Conservation (phyloP, 2,329 filamentous ascomycete species). For the Sarocladiaceae sp. region DNA sequence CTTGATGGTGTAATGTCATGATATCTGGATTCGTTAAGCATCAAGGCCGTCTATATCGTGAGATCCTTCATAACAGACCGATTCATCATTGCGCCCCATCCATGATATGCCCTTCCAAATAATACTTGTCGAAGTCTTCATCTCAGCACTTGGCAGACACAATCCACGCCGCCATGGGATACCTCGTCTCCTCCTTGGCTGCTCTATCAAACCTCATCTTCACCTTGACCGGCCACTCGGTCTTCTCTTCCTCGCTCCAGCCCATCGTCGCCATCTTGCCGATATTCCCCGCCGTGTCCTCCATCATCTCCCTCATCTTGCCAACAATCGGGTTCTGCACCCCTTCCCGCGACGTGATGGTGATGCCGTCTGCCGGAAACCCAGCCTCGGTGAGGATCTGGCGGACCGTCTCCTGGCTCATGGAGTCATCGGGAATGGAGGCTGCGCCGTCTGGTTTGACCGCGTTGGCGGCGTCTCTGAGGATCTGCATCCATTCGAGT, state of each 20-base stretch:
- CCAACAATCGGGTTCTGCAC: background rate
- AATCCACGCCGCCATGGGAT: background rate
- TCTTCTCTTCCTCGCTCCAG: background rate
- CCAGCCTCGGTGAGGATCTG: background rate
- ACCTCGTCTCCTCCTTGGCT: background rate
- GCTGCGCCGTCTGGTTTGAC: background rate
- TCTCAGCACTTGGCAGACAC: background rate
- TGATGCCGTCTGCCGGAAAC: background rate
- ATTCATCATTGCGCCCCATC: too few relatives aligned
- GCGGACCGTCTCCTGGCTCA: background rate
- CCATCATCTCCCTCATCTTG: background rate
- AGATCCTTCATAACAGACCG: too few relatives aligned
- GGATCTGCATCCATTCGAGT: background rate
- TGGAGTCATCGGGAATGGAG: background rate
- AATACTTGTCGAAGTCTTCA: too few relatives aligned
- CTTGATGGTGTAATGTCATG: too few relatives aligned
- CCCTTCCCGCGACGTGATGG: background rate
- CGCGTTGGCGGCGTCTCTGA: background rate
- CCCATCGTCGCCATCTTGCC: background rate
- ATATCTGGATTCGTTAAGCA: too few relatives aligned
- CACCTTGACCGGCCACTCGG: background rate
- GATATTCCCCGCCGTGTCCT: background rate
- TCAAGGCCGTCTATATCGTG: too few relatives aligned
- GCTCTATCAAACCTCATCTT: background rate
- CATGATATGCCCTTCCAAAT: too few relatives aligned